phyloP scores from a whole-genome alignment of 768 basidiomycete genomes.

The Atractiella rhizophila region DNA sequence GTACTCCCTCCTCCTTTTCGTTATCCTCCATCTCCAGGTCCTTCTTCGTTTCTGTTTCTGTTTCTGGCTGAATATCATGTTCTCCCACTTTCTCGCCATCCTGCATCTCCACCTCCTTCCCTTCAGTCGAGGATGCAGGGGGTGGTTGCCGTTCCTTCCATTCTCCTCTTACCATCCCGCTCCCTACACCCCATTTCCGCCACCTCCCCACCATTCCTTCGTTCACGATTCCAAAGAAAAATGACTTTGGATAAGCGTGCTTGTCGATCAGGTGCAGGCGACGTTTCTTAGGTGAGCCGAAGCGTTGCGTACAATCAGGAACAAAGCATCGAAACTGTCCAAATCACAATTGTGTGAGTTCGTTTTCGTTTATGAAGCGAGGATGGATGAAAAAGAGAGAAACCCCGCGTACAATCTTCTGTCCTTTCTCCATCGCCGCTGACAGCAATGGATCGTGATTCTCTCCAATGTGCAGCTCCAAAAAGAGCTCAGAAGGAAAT shows the following conservation, averaged over 20 bases:
- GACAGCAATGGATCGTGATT: constrained; percentile 13
- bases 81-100: too few relatives aligned
- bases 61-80: too few relatives aligned
- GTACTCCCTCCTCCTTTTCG: too few relatives aligned
- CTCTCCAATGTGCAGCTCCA: constrained; percentile 12
- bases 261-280: constrained; percentile 13
- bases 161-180: too few relatives aligned
- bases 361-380: neutral
- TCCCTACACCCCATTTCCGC: too few relatives aligned
- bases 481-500: constrained; percentile 10
- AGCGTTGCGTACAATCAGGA: neutral
- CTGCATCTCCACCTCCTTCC: too few relatives aligned
- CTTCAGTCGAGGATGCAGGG: too few relatives aligned
- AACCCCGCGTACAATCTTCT: constrained; percentile 10
- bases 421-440: constrained; percentile 6
- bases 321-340: constrained; percentile 12
- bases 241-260: constrained; percentile 13
- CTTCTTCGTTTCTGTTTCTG: too few relatives aligned
- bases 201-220: too few relatives aligned
- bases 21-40: too few relatives aligned
- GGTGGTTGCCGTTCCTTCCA: too few relatives aligned
- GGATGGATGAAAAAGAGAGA: neutral
- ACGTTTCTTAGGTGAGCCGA: constrained; percentile 10
- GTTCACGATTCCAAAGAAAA: too few relatives aligned
- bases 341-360: neutral